A percentile compares a stretch with the other conserved stretches of the same genome.
These are phyloP conservation scores for Glycine soja DNA, from an alignment of 306 rosid genomes.

Conservation along the genomic window DNA sequence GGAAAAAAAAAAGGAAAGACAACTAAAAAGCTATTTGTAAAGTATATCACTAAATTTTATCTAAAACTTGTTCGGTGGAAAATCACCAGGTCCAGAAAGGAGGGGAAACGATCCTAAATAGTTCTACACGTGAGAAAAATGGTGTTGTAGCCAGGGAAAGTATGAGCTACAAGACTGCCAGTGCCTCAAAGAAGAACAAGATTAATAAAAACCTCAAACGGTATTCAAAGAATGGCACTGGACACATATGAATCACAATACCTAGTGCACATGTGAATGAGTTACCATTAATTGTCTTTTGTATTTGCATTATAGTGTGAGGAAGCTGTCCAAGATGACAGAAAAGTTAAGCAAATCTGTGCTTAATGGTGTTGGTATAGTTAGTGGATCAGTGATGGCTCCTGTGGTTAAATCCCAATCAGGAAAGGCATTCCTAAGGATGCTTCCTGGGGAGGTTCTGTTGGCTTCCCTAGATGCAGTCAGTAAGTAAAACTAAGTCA, in stretches of 20 bases:
- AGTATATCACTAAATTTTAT: not conserved
- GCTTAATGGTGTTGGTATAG: slow-evolving; percentile 85
- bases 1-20: not conserved
- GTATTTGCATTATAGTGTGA: slow-evolving; percentile 59
- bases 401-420: slow-evolving; percentile 78
- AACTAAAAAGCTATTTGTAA: slow-evolving; percentile 3
- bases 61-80: slow-evolving; percentile 9
- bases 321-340: slow-evolving; percentile 80
- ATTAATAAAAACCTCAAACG: slow-evolving; percentile 78
- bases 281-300: not conserved
- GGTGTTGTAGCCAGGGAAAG: slow-evolving; percentile 48
- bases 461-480: slow-evolving; percentile 93
- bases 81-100: slow-evolving; percentile 79
- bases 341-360: slow-evolving; percentile 82
- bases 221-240: slow-evolving; percentile 49
- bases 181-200: slow-evolving; percentile 51
- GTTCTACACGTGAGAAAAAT: slow-evolving; percentile 49
- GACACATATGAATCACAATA: not conserved
- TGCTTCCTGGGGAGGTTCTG: slow-evolving; percentile 92
- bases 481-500: slow-evolving; percentile 67
- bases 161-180: slow-evolving; percentile 14
- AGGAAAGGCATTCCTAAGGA: slow-evolving; percentile 76
- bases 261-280: slow-evolving; percentile 14
- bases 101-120: slow-evolving; percentile 75
- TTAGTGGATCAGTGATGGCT: slow-evolving; percentile 71